Conservation (phyloP, 192 early-diverging fungal genomes). For the Chytriomyces hyalinus region DNA sequence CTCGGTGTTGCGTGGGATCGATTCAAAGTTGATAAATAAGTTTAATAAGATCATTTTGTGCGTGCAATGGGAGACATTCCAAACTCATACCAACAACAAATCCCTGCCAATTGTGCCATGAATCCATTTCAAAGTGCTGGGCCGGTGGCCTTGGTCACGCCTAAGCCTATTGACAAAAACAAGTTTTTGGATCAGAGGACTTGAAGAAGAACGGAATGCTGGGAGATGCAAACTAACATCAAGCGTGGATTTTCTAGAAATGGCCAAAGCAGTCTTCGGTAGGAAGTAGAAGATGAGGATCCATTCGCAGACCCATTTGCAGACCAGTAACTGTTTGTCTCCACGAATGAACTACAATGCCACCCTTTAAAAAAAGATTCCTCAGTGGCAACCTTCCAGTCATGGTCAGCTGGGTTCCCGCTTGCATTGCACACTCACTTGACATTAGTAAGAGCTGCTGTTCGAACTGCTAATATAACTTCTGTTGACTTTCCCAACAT, state of each 20-base stretch:
- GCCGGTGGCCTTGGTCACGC: no score
- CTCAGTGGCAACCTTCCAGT: neutral
- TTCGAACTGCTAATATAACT: no score
- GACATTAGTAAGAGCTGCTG: no score
- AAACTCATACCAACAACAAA: neutral
- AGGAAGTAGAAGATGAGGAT: conserved; percentile 22
- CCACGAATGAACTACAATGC: neutral
- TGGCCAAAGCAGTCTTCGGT: neutral
- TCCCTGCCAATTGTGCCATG: neutral
- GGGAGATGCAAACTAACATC: neutral
- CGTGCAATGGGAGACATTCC: neutral
- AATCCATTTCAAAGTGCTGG: conserved; percentile 16
- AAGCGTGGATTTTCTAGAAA: neutral
- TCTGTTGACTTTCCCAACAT: no score
- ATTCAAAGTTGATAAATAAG: no score
- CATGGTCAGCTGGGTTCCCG: neutral
- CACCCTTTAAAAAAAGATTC: neutral
- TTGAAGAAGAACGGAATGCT: conserved; percentile 28
- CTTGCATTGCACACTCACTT: no score
- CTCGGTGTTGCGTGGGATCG: no score
- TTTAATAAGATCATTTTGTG: no score
- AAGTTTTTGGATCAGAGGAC: conserved; percentile 26
- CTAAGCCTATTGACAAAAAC: conserved; percentile 27
- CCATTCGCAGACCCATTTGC: conserved; percentile 35
- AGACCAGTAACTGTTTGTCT: neutral